phyloP scores from a whole-genome alignment of 208 protist genomes.

The Leishmania amazonensis region DNA sequence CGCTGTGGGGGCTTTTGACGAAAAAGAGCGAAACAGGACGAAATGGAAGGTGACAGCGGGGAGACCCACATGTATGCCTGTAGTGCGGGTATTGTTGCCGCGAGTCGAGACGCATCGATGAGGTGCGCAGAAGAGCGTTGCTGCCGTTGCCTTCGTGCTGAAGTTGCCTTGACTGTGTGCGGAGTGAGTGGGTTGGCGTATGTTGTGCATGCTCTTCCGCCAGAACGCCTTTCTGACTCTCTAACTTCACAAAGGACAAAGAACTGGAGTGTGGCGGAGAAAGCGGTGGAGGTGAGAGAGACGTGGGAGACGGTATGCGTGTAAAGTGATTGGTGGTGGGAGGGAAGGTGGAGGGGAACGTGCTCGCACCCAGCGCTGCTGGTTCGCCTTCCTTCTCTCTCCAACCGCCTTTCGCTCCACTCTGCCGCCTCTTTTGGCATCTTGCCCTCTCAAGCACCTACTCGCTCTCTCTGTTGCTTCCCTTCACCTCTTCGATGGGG shows the following conservation, averaged over 20 bases:
- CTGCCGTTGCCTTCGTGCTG: background rate
- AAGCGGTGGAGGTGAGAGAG: background rate
- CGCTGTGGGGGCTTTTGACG: background rate
- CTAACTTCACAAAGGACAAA: slow-evolving; percentile 39
- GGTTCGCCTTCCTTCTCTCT: background rate
- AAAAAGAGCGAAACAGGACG: background rate
- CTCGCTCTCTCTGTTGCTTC: slow-evolving; percentile 8
- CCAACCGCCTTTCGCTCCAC: background rate
- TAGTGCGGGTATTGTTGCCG: background rate
- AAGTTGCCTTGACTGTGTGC: background rate
- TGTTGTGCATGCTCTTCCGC: background rate
- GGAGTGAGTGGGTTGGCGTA: background rate
- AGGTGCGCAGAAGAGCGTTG: background rate
- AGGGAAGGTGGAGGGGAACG: background rate
- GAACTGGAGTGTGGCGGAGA: slow-evolving; percentile 30
- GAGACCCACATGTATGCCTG: background rate
- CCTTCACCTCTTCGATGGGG: slow-evolving; percentile 13
- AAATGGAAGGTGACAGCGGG: too few relatives aligned
- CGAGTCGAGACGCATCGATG: background rate
- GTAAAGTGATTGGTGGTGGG: background rate
- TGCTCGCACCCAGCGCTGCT: background rate
- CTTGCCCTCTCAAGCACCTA: background rate
- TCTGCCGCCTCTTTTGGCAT: background rate
- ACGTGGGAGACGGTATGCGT: background rate
- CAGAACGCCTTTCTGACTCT: background rate